Percentiles rank a stretch among this genome's conserved stretches.
phyloP scores from a whole-genome alignment of 2,329 filamentous ascomycete genomes.

The Aspergillus felis region DNA sequence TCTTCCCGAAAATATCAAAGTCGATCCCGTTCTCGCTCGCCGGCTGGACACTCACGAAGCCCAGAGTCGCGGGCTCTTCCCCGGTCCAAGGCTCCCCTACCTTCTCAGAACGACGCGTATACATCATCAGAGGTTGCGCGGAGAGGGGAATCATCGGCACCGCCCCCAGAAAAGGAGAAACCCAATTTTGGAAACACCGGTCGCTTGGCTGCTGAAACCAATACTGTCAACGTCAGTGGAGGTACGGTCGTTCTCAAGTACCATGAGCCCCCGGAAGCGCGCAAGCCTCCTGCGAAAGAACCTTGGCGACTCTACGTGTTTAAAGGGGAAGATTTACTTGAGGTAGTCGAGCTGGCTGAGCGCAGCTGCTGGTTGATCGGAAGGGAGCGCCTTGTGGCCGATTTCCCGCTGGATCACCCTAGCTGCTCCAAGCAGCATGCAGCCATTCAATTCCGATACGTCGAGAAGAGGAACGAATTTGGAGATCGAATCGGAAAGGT shows the following conservation, averaged over 20 bases:
- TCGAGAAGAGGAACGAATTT: constrained; percentile 78
- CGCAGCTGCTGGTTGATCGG: constrained; percentile 91
- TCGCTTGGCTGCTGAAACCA: constrained; percentile 80
- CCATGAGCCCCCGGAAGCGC: constrained; percentile 88
- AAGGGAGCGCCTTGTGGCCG: constrained; percentile 73
- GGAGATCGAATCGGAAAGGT: constrained; percentile 77
- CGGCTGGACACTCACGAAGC: constrained; percentile 22
- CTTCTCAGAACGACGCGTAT: constrained; percentile 46
- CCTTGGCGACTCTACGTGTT: constrained; percentile 91
- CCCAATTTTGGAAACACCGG: constrained; percentile 82
- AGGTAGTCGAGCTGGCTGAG: constrained; percentile 71
- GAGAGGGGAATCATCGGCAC: constrained; percentile 22
- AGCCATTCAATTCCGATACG: constrained; percentile 85
- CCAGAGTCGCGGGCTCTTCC: constrained; percentile 23
- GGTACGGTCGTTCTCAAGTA: constrained; percentile 86
- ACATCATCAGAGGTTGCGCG: constrained; percentile 25
- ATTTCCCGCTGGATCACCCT: constrained; percentile 81
- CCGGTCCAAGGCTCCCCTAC: constrained; percentile 40
- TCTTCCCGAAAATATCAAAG: constrained; percentile 22
- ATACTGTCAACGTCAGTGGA: constrained; percentile 59
- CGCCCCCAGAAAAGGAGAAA: constrained; percentile 60
- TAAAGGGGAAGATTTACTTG: constrained; percentile 74
- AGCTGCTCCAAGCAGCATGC: constrained; percentile 95
- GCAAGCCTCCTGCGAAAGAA: constrained; percentile 75
- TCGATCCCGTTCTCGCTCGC: constrained; percentile 26